These are phyloP conservation scores for Trichoderma asperelloides DNA, from an alignment of 495 filamentous ascomycete species.

Conservation along the genomic window DNA sequence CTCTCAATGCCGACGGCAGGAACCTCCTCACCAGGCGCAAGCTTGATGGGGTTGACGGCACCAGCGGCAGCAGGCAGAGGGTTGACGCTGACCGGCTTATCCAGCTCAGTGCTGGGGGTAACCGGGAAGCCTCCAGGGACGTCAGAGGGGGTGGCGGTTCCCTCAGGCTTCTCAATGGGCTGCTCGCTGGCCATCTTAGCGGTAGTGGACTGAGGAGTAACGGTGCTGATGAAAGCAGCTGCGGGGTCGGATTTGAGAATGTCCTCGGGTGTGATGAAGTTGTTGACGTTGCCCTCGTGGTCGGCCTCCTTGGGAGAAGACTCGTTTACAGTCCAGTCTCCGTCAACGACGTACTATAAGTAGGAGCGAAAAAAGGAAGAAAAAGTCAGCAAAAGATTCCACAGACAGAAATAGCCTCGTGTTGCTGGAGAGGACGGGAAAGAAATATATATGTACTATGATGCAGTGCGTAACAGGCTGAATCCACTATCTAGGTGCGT, in stretches of 20 bases:
- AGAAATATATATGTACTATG: slow-evolving; percentile 7
- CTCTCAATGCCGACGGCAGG: slow-evolving; percentile 52
- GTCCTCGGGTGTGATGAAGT: slow-evolving; percentile 69
- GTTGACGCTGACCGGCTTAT: slow-evolving; percentile 54
- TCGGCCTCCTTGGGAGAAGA: slow-evolving; percentile 71
- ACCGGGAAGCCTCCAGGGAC: slow-evolving; percentile 75
- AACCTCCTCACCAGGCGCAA: slow-evolving; percentile 72
- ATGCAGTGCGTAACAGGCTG: slow-evolving; percentile 5
- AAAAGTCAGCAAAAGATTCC: not conserved
- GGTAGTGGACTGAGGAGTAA: slow-evolving; percentile 66
- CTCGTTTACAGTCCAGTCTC: slow-evolving; percentile 72
- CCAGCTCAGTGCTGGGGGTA: slow-evolving; percentile 49
- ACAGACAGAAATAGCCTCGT: not conserved
- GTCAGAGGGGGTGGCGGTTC: slow-evolving; percentile 18
- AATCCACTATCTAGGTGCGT: slow-evolving; percentile 7
- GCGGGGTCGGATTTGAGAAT: slow-evolving; percentile 43
- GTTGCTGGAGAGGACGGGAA: not conserved
- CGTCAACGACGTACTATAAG: slow-evolving; percentile 83
- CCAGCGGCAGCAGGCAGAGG: slow-evolving; percentile 72
- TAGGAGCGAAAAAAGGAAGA: not conserved
- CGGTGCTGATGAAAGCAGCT: slow-evolving; percentile 54
- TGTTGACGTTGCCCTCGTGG: slow-evolving; percentile 72
- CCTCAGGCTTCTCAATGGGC: slow-evolving; percentile 44
- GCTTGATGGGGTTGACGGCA: slow-evolving; percentile 68
- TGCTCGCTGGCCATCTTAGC: slow-evolving; percentile 58